Percentiles rank a stretch among this genome's conserved stretches.
These are phyloP conservation scores for Testicularia cyperi DNA, from an alignment of 1,284 basidiomycete species.

Conservation along the genomic window DNA sequence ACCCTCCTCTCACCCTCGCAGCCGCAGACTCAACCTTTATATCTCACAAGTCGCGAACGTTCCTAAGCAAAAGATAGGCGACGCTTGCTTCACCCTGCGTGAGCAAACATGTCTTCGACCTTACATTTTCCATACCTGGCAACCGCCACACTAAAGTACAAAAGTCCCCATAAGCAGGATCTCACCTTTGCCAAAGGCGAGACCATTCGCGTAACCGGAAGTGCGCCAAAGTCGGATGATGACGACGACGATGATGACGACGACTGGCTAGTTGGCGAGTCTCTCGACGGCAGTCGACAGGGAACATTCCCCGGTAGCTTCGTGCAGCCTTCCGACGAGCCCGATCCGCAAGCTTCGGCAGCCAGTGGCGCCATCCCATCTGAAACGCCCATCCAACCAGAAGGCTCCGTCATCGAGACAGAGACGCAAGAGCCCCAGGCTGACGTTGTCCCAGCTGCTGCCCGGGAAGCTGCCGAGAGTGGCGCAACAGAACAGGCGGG, in stretches of 20 bases:
- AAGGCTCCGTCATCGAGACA: constrained; percentile 14
- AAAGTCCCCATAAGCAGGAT: constrained; percentile 53
- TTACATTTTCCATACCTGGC: constrained; percentile 39
- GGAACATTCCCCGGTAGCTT: constrained; percentile 59
- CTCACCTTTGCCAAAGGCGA: constrained; percentile 57
- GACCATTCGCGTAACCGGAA: constrained; percentile 47
- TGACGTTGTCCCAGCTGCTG: constrained; percentile 31
- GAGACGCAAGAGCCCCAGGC: constrained; percentile 34
- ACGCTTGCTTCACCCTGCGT: too few relatives aligned
- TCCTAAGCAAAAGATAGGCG: background rate
- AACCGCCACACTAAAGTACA: constrained; percentile 51
- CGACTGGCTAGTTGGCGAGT: constrained; percentile 60
- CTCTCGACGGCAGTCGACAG: constrained; percentile 42
- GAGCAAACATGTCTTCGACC: constrained; percentile 11
- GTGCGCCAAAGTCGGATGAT: constrained; percentile 40
- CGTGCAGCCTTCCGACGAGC: constrained; percentile 39
- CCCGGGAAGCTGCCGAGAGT: constrained; percentile 24
- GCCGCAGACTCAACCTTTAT: too few relatives aligned
- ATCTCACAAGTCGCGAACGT: too few relatives aligned
- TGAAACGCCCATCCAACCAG: constrained; percentile 7
- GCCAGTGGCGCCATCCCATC: constrained; percentile 18
- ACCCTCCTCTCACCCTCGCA: too few relatives aligned
- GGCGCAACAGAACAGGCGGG: constrained; percentile 26
- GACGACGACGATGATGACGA: constrained; percentile 48
- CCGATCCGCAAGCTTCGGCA: constrained; percentile 24